These are phyloP conservation scores for Scopulariopsis brevicaulis DNA, from an alignment of 2,329 filamentous ascomycete genomes.

Conservation along the genomic window DNA sequence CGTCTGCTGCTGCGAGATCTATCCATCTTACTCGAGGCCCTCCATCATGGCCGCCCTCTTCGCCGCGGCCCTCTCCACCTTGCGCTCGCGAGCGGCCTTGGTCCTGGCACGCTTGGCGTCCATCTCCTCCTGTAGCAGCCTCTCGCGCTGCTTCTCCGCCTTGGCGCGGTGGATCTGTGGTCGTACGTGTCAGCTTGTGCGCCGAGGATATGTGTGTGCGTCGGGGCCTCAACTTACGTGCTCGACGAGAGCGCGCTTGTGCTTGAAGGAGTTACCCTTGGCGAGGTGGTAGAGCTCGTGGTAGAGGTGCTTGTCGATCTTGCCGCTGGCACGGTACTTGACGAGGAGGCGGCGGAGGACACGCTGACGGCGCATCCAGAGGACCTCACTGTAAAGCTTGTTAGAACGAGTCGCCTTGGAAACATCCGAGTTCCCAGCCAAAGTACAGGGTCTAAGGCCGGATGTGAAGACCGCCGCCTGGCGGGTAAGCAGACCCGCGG, in stretches of 20 bases:
- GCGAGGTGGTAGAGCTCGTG: slow-evolving; percentile 99
- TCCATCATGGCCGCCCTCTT: slow-evolving; percentile 82
- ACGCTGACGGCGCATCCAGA: slow-evolving; percentile 99
- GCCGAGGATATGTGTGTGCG: not conserved
- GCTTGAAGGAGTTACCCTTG: slow-evolving; percentile 99
- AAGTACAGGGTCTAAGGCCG: not conserved
- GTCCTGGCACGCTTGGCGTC: slow-evolving; percentile 99
- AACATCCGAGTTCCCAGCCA: not conserved
- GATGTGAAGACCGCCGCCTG: not conserved
- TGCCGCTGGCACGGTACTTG: slow-evolving; percentile 99
- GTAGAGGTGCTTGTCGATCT: slow-evolving; percentile 99
- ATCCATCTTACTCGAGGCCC: slow-evolving; percentile 43
- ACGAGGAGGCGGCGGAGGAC: slow-evolving; percentile 97
- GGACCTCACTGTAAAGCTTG: slow-evolving; percentile 61
- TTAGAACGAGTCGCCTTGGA: not conserved
- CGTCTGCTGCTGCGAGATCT: slow-evolving; percentile 7
- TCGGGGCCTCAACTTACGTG: slow-evolving; percentile 62
- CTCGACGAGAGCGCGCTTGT: slow-evolving; percentile 99
- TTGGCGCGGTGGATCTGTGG: slow-evolving; percentile 97
- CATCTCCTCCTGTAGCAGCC: slow-evolving; percentile 97
- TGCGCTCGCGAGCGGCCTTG: slow-evolving; percentile 99
- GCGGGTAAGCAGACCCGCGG: not conserved
- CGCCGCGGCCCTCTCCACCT: slow-evolving; percentile 78
- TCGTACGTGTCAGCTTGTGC: not conserved
- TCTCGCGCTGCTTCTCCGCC: slow-evolving; percentile 97